Evolutionary conservation across 1,284 basidiomycete species (phyloP), one percentile per base, ranked within the genome.

Genomic region (Neolentinus lepideus): DNA sequence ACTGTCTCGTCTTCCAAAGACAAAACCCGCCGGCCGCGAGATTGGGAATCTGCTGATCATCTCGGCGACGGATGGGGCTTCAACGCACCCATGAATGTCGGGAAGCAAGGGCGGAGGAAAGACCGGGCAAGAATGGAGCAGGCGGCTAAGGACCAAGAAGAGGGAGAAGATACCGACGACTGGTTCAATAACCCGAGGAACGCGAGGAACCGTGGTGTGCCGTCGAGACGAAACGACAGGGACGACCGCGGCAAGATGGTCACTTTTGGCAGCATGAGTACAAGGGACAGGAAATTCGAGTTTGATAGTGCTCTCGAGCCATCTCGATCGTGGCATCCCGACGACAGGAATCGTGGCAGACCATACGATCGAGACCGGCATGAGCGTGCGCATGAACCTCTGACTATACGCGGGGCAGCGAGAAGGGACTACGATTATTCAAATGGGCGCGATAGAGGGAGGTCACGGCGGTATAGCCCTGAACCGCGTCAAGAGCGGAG

Each of bases 91-190:
- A 71, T 74, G 45, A 76, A 84, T 59, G 86, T 90, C 33, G 89
- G 89, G 22, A 80, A 74, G 63, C 77, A 79, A 58, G 84, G 76
- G 1, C 77, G 77, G 57, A 75, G 74, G 59, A 88, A 86, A 65
- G 78, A 83, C 56, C 79, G 72, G 45, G 80, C 76, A 51, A 77
- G 73, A 54, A 66, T 88, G 67, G 79, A 78, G 60, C 75, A 75
- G 60, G 74, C 72, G 60, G 74, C 75, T 54, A 67, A 73, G 60
- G 76, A 79, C 58, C 66, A 74, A 51, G 71, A 75, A 57, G 72
- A 77, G 29, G 77, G 79, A 19, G 79, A 83, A 51, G 71, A 73
- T 10, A 75, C 75, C 46, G 81, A 81, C 11, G 76, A 80, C 67
- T 89, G 87, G 87, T 90, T 90, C 65, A 71, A 69, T 38, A 70